Evolutionary conservation across 2,329 filamentous ascomycete species (phyloP).

Genomic region (Paracamarosporium sp.): DNA sequence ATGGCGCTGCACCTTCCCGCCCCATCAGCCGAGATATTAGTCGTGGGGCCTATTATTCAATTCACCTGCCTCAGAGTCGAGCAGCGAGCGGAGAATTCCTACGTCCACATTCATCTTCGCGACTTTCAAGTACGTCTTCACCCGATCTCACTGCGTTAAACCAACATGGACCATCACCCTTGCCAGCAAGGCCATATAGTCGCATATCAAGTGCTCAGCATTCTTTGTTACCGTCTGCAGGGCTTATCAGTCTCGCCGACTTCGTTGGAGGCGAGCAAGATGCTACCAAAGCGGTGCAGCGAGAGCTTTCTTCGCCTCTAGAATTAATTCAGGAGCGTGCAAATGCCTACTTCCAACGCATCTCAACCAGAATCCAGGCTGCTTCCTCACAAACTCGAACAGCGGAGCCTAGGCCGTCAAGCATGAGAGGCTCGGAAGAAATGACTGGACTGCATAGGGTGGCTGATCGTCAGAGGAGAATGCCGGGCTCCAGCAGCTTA

Average conservation of each 20-base stretch:
- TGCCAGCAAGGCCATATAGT: constrained; percentile 22
- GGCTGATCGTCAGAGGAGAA: neutral
- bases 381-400: constrained; percentile 4
- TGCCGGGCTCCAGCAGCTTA: constrained; percentile 2
- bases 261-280: constrained; percentile 20
- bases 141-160: constrained; percentile 15
- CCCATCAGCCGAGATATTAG: constrained; percentile 18
- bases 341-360: constrained; percentile 16
- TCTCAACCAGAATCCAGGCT: constrained; percentile 7
- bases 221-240: constrained; percentile 12
- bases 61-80: constrained; percentile 21
- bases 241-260: constrained; percentile 17
- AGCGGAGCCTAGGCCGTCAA: constrained; percentile 1
- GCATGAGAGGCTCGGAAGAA: constrained; percentile 5
- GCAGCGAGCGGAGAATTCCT: constrained; percentile 2
- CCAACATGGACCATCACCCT: constrained; percentile 18
- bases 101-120: constrained; percentile 9
- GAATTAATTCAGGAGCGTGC: constrained; percentile 30
- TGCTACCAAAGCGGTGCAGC: constrained; percentile 25
- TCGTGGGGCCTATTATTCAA: constrained; percentile 29
- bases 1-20: constrained; percentile 25
- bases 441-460: neutral
- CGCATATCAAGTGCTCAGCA: constrained; percentile 15
- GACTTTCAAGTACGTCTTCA: constrained; percentile 20
- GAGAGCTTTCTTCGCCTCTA: constrained; percentile 34